These are phyloP conservation scores for Penicillium fuscoglaucum DNA, from an alignment of 2,329 filamentous ascomycete species.

Conservation along the genomic window DNA sequence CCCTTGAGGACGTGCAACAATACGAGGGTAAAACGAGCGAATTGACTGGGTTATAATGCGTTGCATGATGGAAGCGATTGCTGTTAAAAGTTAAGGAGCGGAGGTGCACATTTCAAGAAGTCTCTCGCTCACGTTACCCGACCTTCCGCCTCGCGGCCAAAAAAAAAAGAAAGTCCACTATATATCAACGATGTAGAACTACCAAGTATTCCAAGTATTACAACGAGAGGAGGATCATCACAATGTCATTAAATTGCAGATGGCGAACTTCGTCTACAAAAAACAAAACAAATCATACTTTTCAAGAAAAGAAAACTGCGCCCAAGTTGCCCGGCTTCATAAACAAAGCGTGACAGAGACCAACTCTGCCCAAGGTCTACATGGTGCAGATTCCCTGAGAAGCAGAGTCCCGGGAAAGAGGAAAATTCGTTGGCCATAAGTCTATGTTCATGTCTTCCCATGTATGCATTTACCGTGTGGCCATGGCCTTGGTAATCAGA, in stretches of 20 bases:
- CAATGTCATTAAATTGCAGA: slow-evolving; percentile 37
- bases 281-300: slow-evolving; percentile 29
- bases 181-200: not conserved
- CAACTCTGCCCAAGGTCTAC: slow-evolving; percentile 27
- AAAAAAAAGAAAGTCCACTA: not conserved
- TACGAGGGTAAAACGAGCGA: not conserved
- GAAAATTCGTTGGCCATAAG: slow-evolving; percentile 23
- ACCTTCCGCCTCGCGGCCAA: not conserved
- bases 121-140: not conserved
- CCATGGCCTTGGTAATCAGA: slow-evolving; percentile 97
- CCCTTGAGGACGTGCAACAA: not conserved
- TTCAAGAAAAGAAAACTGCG: slow-evolving; percentile 30
- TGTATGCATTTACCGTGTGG: slow-evolving; percentile 68
- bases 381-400: slow-evolving; percentile 21
- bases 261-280: slow-evolving; percentile 34
- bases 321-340: slow-evolving; percentile 30
- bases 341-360: slow-evolving; percentile 27
- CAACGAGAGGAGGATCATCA: slow-evolving; percentile 24
- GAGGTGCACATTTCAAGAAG: not conserved
- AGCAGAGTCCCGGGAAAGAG: slow-evolving; percentile 15
- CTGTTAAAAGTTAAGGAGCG: not conserved
- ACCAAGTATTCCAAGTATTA: not conserved
- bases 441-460: slow-evolving; percentile 28
- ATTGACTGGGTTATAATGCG: slow-evolving; percentile 11
- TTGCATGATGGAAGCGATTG: slow-evolving; percentile 16